Base-by-base conservation (phyloP, 306 rosid species). In the Cercis canadensis region DNA sequence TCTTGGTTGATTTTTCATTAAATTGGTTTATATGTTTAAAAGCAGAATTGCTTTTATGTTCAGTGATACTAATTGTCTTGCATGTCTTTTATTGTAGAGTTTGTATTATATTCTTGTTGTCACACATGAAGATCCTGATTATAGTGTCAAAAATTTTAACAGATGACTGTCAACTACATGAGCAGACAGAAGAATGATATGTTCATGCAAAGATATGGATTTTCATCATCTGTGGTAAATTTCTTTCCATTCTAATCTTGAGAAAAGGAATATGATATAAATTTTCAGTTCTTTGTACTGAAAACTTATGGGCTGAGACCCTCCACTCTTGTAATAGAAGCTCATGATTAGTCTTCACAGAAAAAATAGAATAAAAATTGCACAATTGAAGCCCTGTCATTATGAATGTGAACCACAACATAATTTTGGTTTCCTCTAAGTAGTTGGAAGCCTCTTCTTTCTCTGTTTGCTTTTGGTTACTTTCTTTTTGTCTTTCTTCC, bases 131-230 rank as follows among this genome's bases (percentile, higher is more conserved):
- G 53, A 78, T 78, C 53, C 67, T 70, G 77, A 71, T 80, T 75
- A 75, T 73, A 34, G 53, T 78, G 75, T 87, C 6, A 52, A 75
- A 62, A 17, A 33, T 65, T 69, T 73, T 79, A 45, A 71, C 96
- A 93, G 98, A 85, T 93, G 96, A 93, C 98, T 29, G 73, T 93
- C 71, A 75, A 76, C 78, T 93, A 88, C 87, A 83, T 88, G 92
- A 83, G 77, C 41, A 69, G 81, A 29, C 92, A 84, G 83, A 76
- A 84, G 81, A 93, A 89, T 69, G 65, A 74, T 79, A 54, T 76
- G 75, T 62, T 87, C 57, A 84, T 93, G 92, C 94, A 90, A 73
- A 84, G 90, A 90, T 93, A 88, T 66, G 98, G 98, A 21, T 93
- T 93, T 73, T 90, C 98, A 24, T 93, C 98, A 29, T 63, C 92